Percentiles rank a stretch among this genome's conserved stretches.
These are phyloP conservation scores for Neobulgaria alba DNA, from an alignment of 2,329 filamentous ascomycete species.

Conservation along the genomic window DNA sequence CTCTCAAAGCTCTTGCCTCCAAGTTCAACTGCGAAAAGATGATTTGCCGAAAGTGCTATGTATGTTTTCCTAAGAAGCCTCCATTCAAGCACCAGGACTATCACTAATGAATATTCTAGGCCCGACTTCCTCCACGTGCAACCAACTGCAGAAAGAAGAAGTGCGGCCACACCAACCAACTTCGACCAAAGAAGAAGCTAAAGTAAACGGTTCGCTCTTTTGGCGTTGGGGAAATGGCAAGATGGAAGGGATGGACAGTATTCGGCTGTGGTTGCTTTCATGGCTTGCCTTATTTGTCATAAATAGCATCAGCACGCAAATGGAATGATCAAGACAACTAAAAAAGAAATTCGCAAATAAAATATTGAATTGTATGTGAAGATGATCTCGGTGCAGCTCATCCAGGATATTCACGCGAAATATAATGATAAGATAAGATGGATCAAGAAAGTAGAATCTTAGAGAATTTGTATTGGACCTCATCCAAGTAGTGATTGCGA, in stretches of 20 bases:
- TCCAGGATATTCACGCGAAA: no score
- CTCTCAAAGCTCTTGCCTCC: conserved; percentile 93
- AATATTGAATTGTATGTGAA: no score
- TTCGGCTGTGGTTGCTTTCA: conserved; percentile 22
- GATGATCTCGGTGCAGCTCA: no score
- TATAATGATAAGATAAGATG: no score
- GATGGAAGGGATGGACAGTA: conserved; percentile 13
- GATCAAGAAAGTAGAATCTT: no score
- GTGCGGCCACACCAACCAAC: conserved; percentile 99
- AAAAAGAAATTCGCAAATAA: no score
- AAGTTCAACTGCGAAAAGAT: conserved; percentile 99
- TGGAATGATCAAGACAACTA: conserved; percentile 9
- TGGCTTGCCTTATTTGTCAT: conserved; percentile 21
- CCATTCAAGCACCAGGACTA: conserved; percentile 13
- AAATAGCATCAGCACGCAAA: conserved; percentile 23
- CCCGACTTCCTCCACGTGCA: conserved; percentile 90
- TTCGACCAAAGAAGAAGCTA: conserved; percentile 99
- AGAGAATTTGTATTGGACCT: no score
- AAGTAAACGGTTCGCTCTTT: conserved; percentile 58
- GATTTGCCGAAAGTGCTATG: conserved; percentile 99
- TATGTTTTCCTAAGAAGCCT: conserved; percentile 41
- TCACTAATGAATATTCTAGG: conserved; percentile 36
- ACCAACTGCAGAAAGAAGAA: conserved; percentile 99
- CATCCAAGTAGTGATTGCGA: no score
- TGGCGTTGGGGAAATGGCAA: conserved; percentile 23